Conservation (phyloP, 2,329 filamentous ascomycete genomes). For the Verticillium isaacii region DNA sequence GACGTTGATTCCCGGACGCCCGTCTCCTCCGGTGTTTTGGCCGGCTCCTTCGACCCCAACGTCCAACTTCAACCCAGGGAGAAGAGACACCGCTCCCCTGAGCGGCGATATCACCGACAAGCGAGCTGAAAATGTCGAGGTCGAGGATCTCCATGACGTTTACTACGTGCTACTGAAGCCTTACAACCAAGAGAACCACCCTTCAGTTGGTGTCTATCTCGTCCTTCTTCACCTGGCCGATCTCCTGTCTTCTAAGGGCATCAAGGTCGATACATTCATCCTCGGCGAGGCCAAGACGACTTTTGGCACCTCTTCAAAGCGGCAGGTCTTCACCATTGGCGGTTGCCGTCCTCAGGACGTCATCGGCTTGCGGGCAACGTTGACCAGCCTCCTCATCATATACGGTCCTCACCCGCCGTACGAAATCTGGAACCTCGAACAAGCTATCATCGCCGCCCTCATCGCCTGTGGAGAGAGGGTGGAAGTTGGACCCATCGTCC, state of each 20-base stretch:
- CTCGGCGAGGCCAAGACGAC: conserved; percentile 4
- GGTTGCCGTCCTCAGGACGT: conserved; percentile 12
- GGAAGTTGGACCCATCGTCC: conserved; percentile 11
- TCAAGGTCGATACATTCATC: conserved; percentile 6
- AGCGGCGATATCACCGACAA: not conserved
- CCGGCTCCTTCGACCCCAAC: not conserved
- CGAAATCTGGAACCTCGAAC: conserved; percentile 12
- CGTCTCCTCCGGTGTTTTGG: not conserved
- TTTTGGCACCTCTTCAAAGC: conserved; percentile 7
- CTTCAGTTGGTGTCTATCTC: conserved; percentile 6
- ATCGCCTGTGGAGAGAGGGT: conserved; percentile 10
- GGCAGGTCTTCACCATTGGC: conserved; percentile 13
- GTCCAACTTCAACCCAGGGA: conserved; percentile 1
- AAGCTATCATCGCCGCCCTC: conserved; percentile 13
- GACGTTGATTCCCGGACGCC: conserved; percentile 1
- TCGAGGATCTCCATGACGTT: not conserved
- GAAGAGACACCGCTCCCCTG: not conserved
- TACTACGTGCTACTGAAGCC: not conserved
- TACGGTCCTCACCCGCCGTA: conserved; percentile 9
- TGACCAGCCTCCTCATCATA: conserved; percentile 10
- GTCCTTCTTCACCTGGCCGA: conserved; percentile 11
- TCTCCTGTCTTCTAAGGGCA: conserved; percentile 9
- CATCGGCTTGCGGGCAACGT: conserved; percentile 12
- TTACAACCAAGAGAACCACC: not conserved
- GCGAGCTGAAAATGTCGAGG: not conserved